Percentiles rank a stretch among this genome's conserved stretches.
These are phyloP conservation scores for Ophiostoma sp. DNA, from an alignment of 2,329 filamentous ascomycete genomes.

Conservation along the genomic window DNA sequence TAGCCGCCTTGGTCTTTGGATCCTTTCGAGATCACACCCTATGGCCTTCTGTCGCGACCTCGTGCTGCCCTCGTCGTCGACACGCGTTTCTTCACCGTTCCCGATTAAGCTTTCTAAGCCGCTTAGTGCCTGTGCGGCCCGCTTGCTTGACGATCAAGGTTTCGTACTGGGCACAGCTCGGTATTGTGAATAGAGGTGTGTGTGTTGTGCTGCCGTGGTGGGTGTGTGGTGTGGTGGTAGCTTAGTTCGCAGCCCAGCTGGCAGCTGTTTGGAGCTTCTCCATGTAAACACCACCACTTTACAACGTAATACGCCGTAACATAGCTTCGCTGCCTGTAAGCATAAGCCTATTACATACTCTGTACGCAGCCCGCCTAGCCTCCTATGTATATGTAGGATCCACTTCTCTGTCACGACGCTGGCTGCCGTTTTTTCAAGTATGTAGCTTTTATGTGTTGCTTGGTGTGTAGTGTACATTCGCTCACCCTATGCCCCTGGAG, in stretches of 20 bases:
- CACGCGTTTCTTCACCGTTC: constrained; percentile 15
- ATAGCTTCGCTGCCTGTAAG: constrained; percentile 5
- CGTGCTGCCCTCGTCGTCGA: background rate
- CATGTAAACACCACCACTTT: background rate
- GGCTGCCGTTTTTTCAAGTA: background rate
- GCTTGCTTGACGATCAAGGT: constrained; percentile 18
- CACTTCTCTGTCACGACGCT: constrained; percentile 8
- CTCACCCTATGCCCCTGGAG: background rate
- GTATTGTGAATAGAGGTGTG: constrained; percentile 10
- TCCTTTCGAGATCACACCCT: background rate
- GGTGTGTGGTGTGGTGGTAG: constrained; percentile 4
- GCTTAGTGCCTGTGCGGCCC: constrained; percentile 18
- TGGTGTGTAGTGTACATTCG: constrained; percentile 9
- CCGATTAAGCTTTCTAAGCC: constrained; percentile 18
- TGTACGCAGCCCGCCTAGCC: background rate
- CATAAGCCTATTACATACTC: background rate
- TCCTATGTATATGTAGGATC: background rate
- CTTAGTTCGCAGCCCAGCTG: background rate
- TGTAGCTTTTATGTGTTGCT: background rate
- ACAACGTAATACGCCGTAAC: background rate
- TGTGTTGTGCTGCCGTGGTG: background rate
- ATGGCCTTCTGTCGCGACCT: constrained; percentile 1
- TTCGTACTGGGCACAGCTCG: constrained; percentile 4
- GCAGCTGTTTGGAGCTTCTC: constrained; percentile 2
- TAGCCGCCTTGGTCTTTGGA: background rate